phyloP scores from a whole-genome alignment of 768 basidiomycete genomes.

The Ephemerocybe angulata region DNA sequence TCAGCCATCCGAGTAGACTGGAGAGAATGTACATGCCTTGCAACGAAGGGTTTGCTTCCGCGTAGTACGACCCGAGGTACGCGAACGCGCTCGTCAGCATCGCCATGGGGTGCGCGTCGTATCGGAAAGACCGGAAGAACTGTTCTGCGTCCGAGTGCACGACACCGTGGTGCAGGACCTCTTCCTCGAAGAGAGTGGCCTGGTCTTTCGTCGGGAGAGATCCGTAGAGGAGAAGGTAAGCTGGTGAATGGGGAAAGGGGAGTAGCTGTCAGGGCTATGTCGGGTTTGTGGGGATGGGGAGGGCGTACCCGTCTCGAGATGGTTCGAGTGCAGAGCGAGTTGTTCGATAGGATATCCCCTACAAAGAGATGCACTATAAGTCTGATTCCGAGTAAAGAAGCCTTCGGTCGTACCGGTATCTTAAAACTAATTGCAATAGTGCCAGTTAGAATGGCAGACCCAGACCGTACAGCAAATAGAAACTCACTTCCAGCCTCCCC shows the following conservation, averaged over 20 bases:
- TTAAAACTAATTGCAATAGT: conserved; percentile 43
- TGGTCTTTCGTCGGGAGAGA: conserved; percentile 64
- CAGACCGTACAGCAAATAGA: not conserved
- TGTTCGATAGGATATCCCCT: conserved; percentile 94
- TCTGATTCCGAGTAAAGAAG: no score
- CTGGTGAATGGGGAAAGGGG: conserved; percentile 22
- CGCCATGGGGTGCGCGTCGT: conserved; percentile 91
- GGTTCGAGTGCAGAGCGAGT: conserved; percentile 73
- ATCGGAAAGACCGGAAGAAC: conserved; percentile 69
- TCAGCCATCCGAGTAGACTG: no score
- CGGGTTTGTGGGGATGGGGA: not conserved
- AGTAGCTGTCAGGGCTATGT: not conserved
- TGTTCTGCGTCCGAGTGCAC: conserved; percentile 66
- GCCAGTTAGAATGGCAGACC: not conserved
- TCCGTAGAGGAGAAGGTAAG: conserved; percentile 89
- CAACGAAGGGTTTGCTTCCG: conserved; percentile 84
- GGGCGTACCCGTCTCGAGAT: conserved; percentile 60
- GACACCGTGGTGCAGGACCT: conserved; percentile 74
- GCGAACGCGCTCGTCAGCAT: conserved; percentile 85
- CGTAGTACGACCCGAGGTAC: conserved; percentile 84
- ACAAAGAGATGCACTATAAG: no score
- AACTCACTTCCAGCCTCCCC: conserved; percentile 74
- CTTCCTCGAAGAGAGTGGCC: conserved; percentile 60
- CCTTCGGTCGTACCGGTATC: conserved; percentile 54
- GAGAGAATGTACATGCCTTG: conserved; percentile 52